Evolutionary conservation across 768 basidiomycete species (phyloP).

Genomic region (Dendrothele bispora): DNA sequence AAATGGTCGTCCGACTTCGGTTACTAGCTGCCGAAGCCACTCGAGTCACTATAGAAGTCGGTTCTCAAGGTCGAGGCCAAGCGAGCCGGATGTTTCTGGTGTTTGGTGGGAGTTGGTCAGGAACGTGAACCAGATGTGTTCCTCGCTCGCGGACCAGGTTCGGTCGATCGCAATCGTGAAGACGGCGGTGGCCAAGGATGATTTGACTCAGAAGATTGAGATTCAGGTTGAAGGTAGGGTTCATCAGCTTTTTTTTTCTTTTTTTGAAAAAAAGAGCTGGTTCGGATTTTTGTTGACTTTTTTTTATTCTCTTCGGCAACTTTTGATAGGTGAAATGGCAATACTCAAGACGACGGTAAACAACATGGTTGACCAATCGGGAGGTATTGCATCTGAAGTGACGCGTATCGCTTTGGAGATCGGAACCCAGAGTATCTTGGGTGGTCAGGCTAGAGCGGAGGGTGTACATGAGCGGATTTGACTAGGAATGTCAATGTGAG

Average conservation of each 20-base stretch:
- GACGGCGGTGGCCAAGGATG: constrained; percentile 87
- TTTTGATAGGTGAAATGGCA: constrained; percentile 70
- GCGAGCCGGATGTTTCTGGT: constrained; percentile 89
- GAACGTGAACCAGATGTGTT: constrained; percentile 83
- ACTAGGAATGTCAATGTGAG: constrained; percentile 87
- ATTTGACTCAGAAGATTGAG: constrained; percentile 90
- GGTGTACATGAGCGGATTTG: constrained; percentile 93
- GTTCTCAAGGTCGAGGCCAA: constrained; percentile 82
- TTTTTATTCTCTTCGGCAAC: too few relatives aligned
- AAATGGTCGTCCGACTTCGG: constrained; percentile 51
- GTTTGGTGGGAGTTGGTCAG: constrained; percentile 84
- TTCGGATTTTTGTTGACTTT: background rate
- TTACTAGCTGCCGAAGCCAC: constrained; percentile 82
- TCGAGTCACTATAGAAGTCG: constrained; percentile 82
- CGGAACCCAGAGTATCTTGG: constrained; percentile 87
- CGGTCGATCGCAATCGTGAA: constrained; percentile 84
- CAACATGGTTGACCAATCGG: constrained; percentile 91
- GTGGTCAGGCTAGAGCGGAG: constrained; percentile 87
- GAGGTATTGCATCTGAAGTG: constrained; percentile 83
- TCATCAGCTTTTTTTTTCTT: background rate
- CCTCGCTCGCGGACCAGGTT: constrained; percentile 66
- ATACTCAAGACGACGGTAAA: constrained; percentile 85
- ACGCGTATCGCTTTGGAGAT: constrained; percentile 86
- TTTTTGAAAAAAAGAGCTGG: too few relatives aligned
- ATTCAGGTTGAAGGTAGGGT: constrained; percentile 71